phyloP scores from a whole-genome alignment of 768 basidiomycete species.

The Grammothele lineata region DNA sequence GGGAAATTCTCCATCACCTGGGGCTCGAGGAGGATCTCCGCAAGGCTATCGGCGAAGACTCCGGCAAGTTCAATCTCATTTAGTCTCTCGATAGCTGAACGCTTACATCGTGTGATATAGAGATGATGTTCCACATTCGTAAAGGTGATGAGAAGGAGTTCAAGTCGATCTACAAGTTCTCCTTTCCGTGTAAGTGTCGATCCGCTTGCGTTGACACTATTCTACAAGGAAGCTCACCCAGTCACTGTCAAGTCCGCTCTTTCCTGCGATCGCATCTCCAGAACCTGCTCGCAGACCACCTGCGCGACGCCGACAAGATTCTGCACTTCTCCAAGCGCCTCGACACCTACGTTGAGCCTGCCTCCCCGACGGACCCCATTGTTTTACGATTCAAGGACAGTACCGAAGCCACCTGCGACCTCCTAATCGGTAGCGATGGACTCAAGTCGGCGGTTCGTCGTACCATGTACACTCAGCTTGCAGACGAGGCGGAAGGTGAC shows the following conservation, averaged over 20 bases:
- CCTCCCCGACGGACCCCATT: constrained; percentile 10
- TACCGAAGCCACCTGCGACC: constrained; percentile 30
- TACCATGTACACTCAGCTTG: constrained; percentile 22
- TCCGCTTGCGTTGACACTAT: neutral
- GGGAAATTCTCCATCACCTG: constrained; percentile 36
- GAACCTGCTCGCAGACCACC: constrained; percentile 26
- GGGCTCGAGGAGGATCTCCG: constrained; percentile 34
- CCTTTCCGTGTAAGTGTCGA: neutral
- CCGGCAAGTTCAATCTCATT: neutral
- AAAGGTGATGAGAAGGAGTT: neutral
- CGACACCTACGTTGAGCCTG: constrained; percentile 5
- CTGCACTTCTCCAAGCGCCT: constrained; percentile 26
- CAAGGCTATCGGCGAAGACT: constrained; percentile 13
- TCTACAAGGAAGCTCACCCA: neutral
- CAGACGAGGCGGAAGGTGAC: neutral
- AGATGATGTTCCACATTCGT: neutral
- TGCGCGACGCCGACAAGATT: constrained; percentile 18
- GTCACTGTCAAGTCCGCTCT: neutral
- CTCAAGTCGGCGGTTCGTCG: constrained; percentile 33
- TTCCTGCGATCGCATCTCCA: constrained; percentile 39
- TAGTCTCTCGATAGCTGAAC: neutral
- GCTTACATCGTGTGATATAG: neutral
- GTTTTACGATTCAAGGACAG: constrained; percentile 35
- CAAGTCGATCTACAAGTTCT: neutral
- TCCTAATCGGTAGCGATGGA: constrained; percentile 42